These are phyloP conservation scores for Claviceps paspali DNA, from an alignment of 2,329 filamentous ascomycete species.

Conservation along the genomic window DNA sequence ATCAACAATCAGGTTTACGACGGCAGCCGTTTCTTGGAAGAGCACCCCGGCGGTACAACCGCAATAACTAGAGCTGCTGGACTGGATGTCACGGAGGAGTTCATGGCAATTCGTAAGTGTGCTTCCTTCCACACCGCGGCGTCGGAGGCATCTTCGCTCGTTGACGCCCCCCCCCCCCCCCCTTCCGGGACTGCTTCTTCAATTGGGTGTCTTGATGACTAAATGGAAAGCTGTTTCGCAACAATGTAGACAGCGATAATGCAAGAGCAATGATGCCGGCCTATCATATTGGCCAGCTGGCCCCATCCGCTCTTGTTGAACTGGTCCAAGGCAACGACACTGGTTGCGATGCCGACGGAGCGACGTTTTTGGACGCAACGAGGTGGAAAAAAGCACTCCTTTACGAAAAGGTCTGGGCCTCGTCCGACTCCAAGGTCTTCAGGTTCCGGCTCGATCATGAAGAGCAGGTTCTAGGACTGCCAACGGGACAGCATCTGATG, in stretches of 20 bases:
- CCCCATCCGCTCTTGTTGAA: conserved; percentile 36
- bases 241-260: conserved; percentile 64
- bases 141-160: background rate
- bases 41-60: conserved; percentile 71
- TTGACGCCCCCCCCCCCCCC: no score
- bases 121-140: background rate
- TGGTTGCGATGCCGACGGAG: conserved; percentile 25
- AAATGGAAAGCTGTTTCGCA: no score
- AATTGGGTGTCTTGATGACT: no score
- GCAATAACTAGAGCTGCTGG: conserved; percentile 76
- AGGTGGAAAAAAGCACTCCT: conserved; percentile 61
- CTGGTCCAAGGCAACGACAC: conserved; percentile 31
- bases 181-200: no score
- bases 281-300: conserved; percentile 72
- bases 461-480: conserved; percentile 57
- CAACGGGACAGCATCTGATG: conserved; percentile 77
- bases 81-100: conserved; percentile 72
- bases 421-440: conserved; percentile 68
- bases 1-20: conserved; percentile 82
- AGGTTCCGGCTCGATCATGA: conserved; percentile 62
- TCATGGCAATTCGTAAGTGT: conserved; percentile 72
- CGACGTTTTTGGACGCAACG: conserved; percentile 56
- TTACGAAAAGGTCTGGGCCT: conserved; percentile 51
- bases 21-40: conserved; percentile 64
- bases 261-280: conserved; percentile 78